These are phyloP conservation scores for Fusarium tricinctum DNA, from an alignment of 2,329 filamentous ascomycete species.

Conservation along the genomic window DNA sequence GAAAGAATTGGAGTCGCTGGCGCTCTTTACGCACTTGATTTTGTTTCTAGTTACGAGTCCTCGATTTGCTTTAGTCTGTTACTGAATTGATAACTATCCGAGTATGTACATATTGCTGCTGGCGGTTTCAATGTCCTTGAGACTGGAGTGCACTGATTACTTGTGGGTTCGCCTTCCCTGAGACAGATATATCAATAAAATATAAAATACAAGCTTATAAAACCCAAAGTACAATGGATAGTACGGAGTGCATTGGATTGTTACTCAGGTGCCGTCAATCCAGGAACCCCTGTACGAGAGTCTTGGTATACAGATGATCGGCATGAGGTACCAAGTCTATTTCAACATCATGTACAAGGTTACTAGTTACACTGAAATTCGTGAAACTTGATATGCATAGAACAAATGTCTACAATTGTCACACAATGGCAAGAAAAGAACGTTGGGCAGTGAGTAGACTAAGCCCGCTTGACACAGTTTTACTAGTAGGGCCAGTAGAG, in stretches of 20 bases:
- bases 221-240: no score
- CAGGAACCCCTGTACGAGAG: neutral
- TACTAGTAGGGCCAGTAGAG: neutral
- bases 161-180: no score
- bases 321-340: slow-evolving; percentile 13
- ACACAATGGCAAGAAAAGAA: no score
- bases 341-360: slow-evolving; percentile 6
- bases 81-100: no score
- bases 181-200: no score
- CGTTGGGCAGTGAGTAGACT: no score
- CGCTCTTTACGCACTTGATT: neutral
- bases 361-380: neutral
- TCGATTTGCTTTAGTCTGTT: neutral
- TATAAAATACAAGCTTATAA: no score
- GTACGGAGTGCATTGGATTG: neutral
- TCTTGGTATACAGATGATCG: slow-evolving; percentile 2
- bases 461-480: neutral
- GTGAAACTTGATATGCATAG: neutral
- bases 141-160: no score
- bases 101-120: neutral
- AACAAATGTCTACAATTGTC: neutral
- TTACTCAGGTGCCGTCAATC: neutral
- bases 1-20: slow-evolving; percentile 18
- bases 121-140: neutral
- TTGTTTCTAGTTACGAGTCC: neutral